Conservation (phyloP, 441 rosid species). For the Adansonia madagascariensis region DNA sequence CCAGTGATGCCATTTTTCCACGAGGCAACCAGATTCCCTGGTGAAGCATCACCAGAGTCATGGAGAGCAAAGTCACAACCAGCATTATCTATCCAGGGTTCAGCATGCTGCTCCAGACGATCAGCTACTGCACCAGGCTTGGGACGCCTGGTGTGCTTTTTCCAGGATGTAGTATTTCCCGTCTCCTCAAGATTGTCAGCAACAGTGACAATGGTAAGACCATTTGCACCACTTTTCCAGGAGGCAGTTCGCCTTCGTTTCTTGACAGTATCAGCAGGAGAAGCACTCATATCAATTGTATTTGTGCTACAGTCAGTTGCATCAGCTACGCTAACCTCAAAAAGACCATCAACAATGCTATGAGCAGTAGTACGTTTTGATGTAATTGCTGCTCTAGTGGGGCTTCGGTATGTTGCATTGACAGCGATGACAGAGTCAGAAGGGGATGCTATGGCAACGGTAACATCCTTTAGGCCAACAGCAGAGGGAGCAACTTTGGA, state of each 20-base stretch:
- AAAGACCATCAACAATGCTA: conserved; percentile 29
- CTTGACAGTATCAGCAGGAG: conserved; percentile 79
- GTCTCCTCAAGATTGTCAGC: conserved; percentile 42
- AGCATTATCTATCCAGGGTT: conserved; percentile 35
- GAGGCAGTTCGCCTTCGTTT: conserved; percentile 78
- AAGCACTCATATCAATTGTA: conserved; percentile 48
- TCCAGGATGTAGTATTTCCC: conserved; percentile 43
- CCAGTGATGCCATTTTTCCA: conserved; percentile 88
- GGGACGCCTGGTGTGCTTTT: conserved; percentile 33
- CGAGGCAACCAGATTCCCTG: conserved; percentile 54
- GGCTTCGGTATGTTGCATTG: conserved; percentile 25
- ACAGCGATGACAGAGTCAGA: conserved; percentile 31
- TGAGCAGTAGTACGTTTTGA: conserved; percentile 33
- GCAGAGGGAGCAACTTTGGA: conserved; percentile 27
- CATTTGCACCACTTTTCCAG: conserved; percentile 44
- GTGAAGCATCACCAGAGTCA: conserved; percentile 40
- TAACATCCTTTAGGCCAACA: conserved; percentile 18
- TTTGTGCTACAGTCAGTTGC: conserved; percentile 28
- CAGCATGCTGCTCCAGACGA: conserved; percentile 37
- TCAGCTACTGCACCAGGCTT: conserved; percentile 40
- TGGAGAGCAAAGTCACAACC: conserved; percentile 28
- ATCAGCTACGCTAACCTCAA: conserved; percentile 35
- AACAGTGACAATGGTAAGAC: conserved; percentile 40
- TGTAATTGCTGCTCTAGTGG: conserved; percentile 27
- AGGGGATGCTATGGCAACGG: conserved; percentile 27